Conservation (phyloP, 257 asterid species). For the Solanum sejunctum region DNA sequence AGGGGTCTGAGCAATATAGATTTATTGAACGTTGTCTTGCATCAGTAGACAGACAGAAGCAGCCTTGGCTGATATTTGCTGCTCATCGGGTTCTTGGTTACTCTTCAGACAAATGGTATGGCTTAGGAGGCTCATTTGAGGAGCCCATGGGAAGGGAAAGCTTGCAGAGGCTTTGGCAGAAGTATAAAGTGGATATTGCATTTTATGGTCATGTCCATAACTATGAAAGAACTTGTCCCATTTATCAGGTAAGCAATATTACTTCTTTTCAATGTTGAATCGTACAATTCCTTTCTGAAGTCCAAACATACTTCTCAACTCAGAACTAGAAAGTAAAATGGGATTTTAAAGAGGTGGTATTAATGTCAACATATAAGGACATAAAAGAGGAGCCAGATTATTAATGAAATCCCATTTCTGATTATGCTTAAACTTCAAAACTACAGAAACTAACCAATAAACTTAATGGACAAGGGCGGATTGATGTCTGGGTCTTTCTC, state of each 20-base stretch:
- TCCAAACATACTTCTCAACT: not conserved
- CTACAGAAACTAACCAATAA: not conserved
- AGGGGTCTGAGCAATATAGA: conserved; percentile 27
- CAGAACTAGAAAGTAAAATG: not conserved
- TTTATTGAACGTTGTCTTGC: conserved; percentile 24
- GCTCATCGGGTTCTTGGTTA: conserved; percentile 34
- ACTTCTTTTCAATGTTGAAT: not conserved
- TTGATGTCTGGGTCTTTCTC: not conserved
- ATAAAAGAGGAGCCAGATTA: too few relatives aligned
- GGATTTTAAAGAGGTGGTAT: not conserved
- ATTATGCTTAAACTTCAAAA: not conserved
- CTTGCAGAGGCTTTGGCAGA: conserved; percentile 36
- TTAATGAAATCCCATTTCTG: not conserved
- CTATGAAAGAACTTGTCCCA: conserved; percentile 32
- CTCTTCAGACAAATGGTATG: conserved; percentile 22
- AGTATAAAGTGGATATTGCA: conserved; percentile 28
- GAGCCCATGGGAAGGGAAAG: conserved; percentile 41
- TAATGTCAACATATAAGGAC: too few relatives aligned
- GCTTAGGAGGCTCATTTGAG: conserved; percentile 24
- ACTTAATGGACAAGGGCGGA: not conserved
- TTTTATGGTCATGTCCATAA: conserved; percentile 37
- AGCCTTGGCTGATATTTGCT: conserved; percentile 32
- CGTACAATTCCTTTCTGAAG: not conserved
- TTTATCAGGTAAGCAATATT: conserved; percentile 22
- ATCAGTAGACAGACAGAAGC: conserved; percentile 24